phyloP scores from a whole-genome alignment of 2,329 filamentous ascomycete species.

The Pestalotiopsis sp. region DNA sequence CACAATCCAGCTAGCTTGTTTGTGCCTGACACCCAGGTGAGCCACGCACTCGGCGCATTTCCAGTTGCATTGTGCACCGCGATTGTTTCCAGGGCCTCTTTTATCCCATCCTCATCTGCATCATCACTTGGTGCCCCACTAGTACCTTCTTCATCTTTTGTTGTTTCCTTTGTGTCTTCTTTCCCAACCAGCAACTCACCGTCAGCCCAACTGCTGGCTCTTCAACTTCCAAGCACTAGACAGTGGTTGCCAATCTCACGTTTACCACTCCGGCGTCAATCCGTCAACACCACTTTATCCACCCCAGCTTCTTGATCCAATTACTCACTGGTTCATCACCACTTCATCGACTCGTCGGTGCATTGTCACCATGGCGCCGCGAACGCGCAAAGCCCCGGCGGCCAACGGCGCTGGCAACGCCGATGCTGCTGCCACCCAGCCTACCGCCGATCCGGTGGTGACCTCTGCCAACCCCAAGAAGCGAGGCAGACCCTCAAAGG shows the following conservation, averaged over 20 bases:
- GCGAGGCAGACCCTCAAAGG: constrained; percentile 32
- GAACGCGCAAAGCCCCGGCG: constrained; percentile 22
- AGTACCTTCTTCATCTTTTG: background rate
- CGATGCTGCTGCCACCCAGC: background rate
- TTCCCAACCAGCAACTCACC: background rate
- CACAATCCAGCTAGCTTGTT: background rate
- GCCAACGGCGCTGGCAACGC: constrained; percentile 5
- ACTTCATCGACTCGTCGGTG: background rate
- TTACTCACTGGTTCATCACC: background rate
- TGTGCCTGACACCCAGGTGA: background rate
- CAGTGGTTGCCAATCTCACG: background rate
- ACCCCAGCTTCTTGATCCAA: background rate
- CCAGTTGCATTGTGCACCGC: background rate
- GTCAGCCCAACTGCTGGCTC: too few relatives aligned
- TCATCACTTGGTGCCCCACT: background rate
- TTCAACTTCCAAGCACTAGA: background rate
- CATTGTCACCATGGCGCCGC: constrained; percentile 25
- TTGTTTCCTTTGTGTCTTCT: background rate
- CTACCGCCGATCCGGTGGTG: background rate
- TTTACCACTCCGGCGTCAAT: background rate
- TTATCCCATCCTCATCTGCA: background rate
- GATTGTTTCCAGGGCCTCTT: background rate
- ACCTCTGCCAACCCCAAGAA: constrained; percentile 22
- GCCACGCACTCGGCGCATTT: background rate
- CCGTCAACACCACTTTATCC: background rate